Percentiles rank a stretch among this genome's conserved stretches.
Conservation (phyloP, 352 stramenopile species). For the Globisporangium uncinulatum region DNA sequence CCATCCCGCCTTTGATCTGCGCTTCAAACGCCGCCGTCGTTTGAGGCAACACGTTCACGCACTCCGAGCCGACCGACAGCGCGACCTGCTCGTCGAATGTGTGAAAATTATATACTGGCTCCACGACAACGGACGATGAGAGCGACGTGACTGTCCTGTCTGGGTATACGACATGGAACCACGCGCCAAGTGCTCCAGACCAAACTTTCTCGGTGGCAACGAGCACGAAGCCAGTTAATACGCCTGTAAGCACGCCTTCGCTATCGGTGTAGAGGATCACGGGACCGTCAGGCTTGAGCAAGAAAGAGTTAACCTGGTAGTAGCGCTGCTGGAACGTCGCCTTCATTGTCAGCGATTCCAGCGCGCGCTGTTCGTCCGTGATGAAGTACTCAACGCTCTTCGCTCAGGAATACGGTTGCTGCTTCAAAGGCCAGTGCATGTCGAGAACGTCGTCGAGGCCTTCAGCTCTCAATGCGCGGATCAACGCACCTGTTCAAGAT, state of each 20-base stretch:
- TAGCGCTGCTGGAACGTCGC: conserved; percentile 70
- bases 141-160: conserved; percentile 67
- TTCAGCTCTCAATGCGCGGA: too few species aligned
- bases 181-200: conserved; percentile 67
- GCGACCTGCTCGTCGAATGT: conserved; percentile 81
- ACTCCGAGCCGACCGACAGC: conserved; percentile 43
- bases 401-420: too few species aligned
- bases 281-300: conserved; percentile 36
- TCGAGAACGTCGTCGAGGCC: too few species aligned
- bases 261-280: conserved; percentile 86
- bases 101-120: conserved; percentile 74
- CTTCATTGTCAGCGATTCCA: conserved; percentile 3
- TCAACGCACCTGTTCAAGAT: too few species aligned
- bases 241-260: conserved; percentile 59
- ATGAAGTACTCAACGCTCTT: conserved; percentile 62
- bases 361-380: not conserved
- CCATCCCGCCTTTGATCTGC: conserved; percentile 41
- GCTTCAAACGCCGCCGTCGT: conserved; percentile 66
- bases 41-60: conserved; percentile 50
- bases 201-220: conserved; percentile 69
- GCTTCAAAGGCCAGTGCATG: too few species aligned
- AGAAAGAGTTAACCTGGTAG: conserved; percentile 68
- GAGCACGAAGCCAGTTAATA: conserved; percentile 59
- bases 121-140: conserved; percentile 76
- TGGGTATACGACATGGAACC: conserved; percentile 79